Conservation (phyloP, 2,329 filamentous ascomycete genomes). For the Boeremia exigua region DNA sequence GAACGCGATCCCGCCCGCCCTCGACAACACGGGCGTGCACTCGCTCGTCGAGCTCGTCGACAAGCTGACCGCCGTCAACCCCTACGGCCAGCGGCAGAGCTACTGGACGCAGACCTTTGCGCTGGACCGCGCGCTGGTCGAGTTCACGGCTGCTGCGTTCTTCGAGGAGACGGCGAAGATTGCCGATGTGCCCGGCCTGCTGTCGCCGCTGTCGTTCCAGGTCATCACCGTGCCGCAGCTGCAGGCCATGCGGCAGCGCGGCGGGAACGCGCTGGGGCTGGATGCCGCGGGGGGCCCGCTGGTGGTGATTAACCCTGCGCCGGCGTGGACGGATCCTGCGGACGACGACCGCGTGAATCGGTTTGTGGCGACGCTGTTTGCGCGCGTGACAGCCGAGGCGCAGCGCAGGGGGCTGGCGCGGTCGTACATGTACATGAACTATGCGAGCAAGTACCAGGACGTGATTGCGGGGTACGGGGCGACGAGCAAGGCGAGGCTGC, state of each 20-base stretch:
- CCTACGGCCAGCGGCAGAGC: too few species aligned
- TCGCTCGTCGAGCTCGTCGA: too few species aligned
- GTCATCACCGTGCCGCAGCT: conserved; percentile 18
- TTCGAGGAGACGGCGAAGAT: conserved; percentile 18
- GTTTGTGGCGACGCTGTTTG: conserved; percentile 20
- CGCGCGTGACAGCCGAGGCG: conserved; percentile 15
- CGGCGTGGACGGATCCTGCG: conserved; percentile 25
- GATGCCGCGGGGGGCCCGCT: conserved; percentile 23
- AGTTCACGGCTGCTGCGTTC: conserved; percentile 26
- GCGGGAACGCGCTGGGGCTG: conserved; percentile 31
- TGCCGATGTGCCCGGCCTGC: neutral
- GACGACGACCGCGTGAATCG: conserved; percentile 25
- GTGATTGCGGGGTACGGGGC: conserved; percentile 52
- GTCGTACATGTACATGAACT: conserved; percentile 56
- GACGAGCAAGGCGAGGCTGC: conserved; percentile 38
- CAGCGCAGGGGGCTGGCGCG: conserved; percentile 19
- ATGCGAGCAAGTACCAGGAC: conserved; percentile 53
- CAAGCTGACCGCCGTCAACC: too few species aligned
- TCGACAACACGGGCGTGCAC: too few species aligned
- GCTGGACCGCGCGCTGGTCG: neutral
- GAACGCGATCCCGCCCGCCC: too few species aligned
- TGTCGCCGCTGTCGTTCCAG: conserved; percentile 16
- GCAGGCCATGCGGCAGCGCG: conserved; percentile 23
- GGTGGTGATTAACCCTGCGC: conserved; percentile 22
- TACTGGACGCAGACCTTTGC: too few species aligned